phyloP scores from a whole-genome alignment of 2,329 filamentous ascomycete genomes.

The Cladosporium sp. region DNA sequence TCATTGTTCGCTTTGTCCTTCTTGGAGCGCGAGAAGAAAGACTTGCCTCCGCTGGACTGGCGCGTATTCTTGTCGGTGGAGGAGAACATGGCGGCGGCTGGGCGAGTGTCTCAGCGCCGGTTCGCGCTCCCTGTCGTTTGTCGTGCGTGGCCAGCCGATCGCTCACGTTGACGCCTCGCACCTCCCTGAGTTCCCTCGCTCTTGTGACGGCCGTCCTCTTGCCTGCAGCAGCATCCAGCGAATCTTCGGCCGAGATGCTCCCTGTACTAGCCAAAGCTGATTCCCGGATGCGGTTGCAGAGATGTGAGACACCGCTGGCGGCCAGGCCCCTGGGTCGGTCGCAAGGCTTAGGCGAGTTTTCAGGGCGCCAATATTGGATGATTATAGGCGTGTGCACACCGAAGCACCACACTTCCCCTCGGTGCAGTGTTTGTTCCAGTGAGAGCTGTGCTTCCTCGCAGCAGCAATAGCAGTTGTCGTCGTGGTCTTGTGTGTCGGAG shows the following conservation, averaged over 20 bases:
- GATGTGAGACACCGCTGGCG: constrained; percentile 15
- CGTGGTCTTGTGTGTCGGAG: not conserved
- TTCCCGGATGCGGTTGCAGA: constrained; percentile 7
- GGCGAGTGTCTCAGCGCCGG: constrained; percentile 15
- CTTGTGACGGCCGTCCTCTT: constrained; percentile 14
- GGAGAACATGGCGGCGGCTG: constrained; percentile 16
- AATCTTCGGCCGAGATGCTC: constrained; percentile 11
- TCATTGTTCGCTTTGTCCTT: constrained; percentile 75
- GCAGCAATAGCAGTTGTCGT: not conserved
- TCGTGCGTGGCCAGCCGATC: not conserved
- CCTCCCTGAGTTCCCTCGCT: constrained; percentile 17
- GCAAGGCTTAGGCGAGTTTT: not conserved
- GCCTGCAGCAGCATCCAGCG: constrained; percentile 18
- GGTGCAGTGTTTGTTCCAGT: not conserved
- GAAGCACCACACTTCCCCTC: not conserved
- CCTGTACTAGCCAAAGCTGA: constrained; percentile 6
- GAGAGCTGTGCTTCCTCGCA: not conserved
- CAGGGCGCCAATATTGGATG: not conserved
- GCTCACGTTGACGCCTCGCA: constrained; percentile 6
- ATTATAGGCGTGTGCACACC: not conserved
- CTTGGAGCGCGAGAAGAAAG: constrained; percentile 77
- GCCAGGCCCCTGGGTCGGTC: constrained; percentile 12
- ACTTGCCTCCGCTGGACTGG: constrained; percentile 77
- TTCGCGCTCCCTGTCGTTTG: constrained; percentile 15
- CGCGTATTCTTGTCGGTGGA: constrained; percentile 57